Evolutionary conservation across 2,329 filamentous ascomycete genomes (phyloP).

Genomic region (Ilyonectria mors-panacis): DNA sequence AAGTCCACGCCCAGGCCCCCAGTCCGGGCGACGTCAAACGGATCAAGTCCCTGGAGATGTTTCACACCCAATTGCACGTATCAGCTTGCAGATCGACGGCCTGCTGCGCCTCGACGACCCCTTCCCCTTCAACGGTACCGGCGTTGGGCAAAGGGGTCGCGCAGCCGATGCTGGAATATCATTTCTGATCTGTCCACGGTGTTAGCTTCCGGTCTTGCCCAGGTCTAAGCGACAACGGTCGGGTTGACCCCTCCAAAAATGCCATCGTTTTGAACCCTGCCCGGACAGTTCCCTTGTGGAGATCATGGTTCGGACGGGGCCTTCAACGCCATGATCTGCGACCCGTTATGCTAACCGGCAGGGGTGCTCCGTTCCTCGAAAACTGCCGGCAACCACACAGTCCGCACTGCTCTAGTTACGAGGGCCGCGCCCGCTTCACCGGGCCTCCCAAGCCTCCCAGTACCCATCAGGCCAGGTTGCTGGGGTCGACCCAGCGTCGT

Average conservation of each 20-base stretch:
- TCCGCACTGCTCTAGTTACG: conserved; percentile 25
- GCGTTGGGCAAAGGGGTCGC: conserved; percentile 40
- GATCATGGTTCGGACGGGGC: conserved; percentile 52
- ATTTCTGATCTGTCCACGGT: conserved; percentile 31
- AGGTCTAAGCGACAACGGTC: conserved; percentile 31
- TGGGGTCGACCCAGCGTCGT: conserved; percentile 34
- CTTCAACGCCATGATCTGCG: conserved; percentile 51
- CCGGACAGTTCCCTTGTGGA: conserved; percentile 51
- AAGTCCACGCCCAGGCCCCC: conserved; percentile 40
- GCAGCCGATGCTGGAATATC: conserved; percentile 33
- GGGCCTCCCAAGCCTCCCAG: conserved; percentile 34
- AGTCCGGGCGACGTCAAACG: conserved; percentile 35
- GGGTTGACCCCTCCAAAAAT: conserved; percentile 33
- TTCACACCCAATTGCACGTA: conserved; percentile 42
- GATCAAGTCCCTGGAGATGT: conserved; percentile 39
- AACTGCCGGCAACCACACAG: conserved; percentile 44
- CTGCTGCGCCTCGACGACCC: conserved; percentile 42
- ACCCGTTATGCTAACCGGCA: conserved; percentile 47
- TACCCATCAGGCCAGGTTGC: conserved; percentile 38
- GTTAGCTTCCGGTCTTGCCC: conserved; percentile 34
- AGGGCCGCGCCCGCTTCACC: conserved; percentile 36
- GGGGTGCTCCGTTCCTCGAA: conserved; percentile 44
- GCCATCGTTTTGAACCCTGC: conserved; percentile 40
- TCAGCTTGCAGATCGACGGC: conserved; percentile 44
- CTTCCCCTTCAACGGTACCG: conserved; percentile 21